These are phyloP conservation scores for Mycena metata DNA, from an alignment of 768 basidiomycete species.

Conservation along the genomic window DNA sequence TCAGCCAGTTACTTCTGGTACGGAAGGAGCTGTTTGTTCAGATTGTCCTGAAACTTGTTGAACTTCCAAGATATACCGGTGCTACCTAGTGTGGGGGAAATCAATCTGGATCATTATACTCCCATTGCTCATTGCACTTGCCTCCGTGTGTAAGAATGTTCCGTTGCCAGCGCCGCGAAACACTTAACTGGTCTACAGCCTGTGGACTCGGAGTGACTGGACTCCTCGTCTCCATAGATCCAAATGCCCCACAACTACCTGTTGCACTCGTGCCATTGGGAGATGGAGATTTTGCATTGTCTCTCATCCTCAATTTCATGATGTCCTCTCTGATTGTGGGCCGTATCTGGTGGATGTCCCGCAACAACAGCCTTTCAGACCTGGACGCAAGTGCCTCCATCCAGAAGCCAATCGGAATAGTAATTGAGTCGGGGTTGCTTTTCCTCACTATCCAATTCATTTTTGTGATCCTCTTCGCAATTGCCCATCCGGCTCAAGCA, in stretches of 20 bases:
- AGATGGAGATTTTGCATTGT: conserved; percentile 51
- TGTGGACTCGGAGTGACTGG: conserved; percentile 46
- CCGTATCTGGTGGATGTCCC: conserved; percentile 51
- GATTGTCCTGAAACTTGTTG: background rate
- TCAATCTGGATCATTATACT: conserved; percentile 50
- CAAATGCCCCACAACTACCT: conserved; percentile 49
- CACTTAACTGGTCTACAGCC: conserved; percentile 33
- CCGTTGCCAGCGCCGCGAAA: background rate
- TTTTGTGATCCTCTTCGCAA: conserved; percentile 54
- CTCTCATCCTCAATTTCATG: conserved; percentile 56
- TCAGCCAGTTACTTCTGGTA: conserved; percentile 15
- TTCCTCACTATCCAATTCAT: conserved; percentile 55
- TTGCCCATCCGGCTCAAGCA: conserved; percentile 48
- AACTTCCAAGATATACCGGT: conserved; percentile 48
- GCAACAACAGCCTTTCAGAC: conserved; percentile 20
- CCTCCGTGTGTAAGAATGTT: conserved; percentile 47
- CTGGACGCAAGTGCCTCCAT: conserved; percentile 16
- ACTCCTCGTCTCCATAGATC: conserved; percentile 44
- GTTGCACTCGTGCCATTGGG: conserved; percentile 49
- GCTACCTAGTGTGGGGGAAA: conserved; percentile 55
- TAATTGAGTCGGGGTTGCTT: conserved; percentile 56
- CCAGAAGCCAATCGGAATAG: conserved; percentile 46
- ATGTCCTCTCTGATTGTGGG: conserved; percentile 55
- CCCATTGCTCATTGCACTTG: conserved; percentile 50
- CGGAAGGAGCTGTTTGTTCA: background rate